Conservation (phyloP, 2,329 filamentous ascomycete species). For the Parasarocladium wereldwijsianum region DNA sequence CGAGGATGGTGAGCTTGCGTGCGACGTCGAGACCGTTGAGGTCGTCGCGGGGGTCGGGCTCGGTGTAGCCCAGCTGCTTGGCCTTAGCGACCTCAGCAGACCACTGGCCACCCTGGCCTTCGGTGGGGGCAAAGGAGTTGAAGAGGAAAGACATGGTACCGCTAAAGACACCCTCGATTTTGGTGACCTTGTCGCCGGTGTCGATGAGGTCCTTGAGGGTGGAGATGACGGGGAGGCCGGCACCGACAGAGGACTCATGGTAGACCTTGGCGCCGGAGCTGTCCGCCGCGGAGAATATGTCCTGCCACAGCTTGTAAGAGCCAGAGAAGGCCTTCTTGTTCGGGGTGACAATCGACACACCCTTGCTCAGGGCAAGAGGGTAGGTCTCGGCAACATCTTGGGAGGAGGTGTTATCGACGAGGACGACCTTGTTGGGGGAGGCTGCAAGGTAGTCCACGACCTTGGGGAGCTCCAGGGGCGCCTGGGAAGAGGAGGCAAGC, state of each 20-base stretch:
- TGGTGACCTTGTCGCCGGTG: slow-evolving; percentile 76
- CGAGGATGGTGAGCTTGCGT: slow-evolving; percentile 90
- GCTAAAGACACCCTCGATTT: slow-evolving; percentile 93
- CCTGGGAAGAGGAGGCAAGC: slow-evolving; percentile 47
- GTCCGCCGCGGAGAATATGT: slow-evolving; percentile 65
- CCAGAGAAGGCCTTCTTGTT: slow-evolving; percentile 98
- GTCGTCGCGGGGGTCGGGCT: slow-evolving; percentile 76
- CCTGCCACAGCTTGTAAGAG: slow-evolving; percentile 66
- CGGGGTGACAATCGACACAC: slow-evolving; percentile 84
- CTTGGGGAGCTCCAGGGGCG: slow-evolving; percentile 52
- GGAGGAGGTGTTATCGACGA: slow-evolving; percentile 94
- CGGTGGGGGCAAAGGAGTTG: slow-evolving; percentile 84
- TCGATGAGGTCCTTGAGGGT: slow-evolving; percentile 89
- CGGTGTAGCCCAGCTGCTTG: slow-evolving; percentile 84
- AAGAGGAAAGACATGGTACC: slow-evolving; percentile 98
- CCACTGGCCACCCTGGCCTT: slow-evolving; percentile 64
- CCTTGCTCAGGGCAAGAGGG: slow-evolving; percentile 63
- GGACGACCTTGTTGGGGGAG: slow-evolving; percentile 63
- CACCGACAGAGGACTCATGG: slow-evolving; percentile 90
- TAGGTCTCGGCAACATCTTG: slow-evolving; percentile 74
- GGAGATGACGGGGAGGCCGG: slow-evolving; percentile 83
- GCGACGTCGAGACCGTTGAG: slow-evolving; percentile 83
- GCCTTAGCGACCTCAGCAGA: slow-evolving; percentile 84
- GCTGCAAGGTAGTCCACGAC: slow-evolving; percentile 64
- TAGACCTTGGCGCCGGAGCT: slow-evolving; percentile 68